Evolutionary conservation across 2,329 filamentous ascomycete genomes (phyloP), one percentile per base, ranked within the genome.

Genomic region (Fusarium scirpi): DNA sequence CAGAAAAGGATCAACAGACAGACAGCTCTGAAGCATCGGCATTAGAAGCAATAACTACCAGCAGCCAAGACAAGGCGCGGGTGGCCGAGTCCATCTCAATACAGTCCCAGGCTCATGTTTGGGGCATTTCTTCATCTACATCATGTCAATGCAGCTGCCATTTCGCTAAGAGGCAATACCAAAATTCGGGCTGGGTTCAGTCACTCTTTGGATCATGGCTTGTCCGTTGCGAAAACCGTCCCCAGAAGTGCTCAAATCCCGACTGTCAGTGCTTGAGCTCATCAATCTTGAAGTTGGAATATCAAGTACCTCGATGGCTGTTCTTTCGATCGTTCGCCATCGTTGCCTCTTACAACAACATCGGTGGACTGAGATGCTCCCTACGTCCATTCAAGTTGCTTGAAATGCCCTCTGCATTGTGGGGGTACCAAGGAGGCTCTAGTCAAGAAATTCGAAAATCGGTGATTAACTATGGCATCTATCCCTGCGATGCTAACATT

Each of bases 281-380:
- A 0, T 34, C 40, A 0, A 7, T 10, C 5, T 38, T 66, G 1
- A 62, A 20, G 8, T 6, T 71, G 2, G 58, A 71, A 15, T 70
- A 71, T 1, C 41, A 49, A 11, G 49, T 71, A 16, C 68, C 68
- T 2, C 58, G 3, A 16, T 71, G 68, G 68, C 22, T 71, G 13
- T 51, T 68, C 5, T 18, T 22, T 15, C 18, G 29, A 2, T 41
- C 58, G 1, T 32, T 65, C 1, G 24, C 8, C 4, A 32, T 71
- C 8, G 44, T 13, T 27, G 56, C 43, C 1, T 58, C 53, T 9
- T 69, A 65, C 15, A 56, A 27, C 25, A 43, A 22, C 8, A 24
- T 61, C 3, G 9, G 30, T 12, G 68, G 63, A 1, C 18, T 71
- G 10, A 6, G 30, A 9, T 68, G 40, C n/a, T 55, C 63, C 2